Evolutionary conservation across 2,329 filamentous ascomycete species (phyloP), one percentile per base, ranked within the genome.

Genomic region (Domatiomyces catenatus): DNA sequence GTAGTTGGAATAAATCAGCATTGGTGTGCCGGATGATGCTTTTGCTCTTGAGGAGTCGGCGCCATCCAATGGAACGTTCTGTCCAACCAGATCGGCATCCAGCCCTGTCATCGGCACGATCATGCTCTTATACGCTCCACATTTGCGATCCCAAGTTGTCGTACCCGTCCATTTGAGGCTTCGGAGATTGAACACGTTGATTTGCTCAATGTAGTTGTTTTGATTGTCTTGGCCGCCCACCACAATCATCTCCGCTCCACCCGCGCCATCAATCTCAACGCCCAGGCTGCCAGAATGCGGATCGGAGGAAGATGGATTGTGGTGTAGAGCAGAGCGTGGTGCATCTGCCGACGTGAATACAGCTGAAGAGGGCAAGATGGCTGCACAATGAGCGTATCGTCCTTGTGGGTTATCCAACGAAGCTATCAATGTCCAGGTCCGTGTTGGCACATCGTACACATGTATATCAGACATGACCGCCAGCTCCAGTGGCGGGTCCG

Each of bases 201-300:
- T 93, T 67, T 98, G 88, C 67, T 98, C 90, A 58, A 98, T 98
- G 63, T 98, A 98, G 65, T 94, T 89, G 65, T 98, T 98, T n/a
- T 84, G 83, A 49, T 86, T 92, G 63, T 98, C 92, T 66, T 98
- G 92, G 0, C 92, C 92, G 53, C 92, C 92, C 6, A 96, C 89
- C 12, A 98, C 83, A 5, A 98, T 79, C 90, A 98, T 95, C 66
- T 98, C 90, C 1, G 92, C 87, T 28, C 92, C 92, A 15, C 92
- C 92, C 18, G 80, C 80, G 0, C 92, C 90, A 65, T 98, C 89
- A 53, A 96, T 81, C 55, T 84, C 84, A 52, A 94, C 83, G 2
- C 90, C 90, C 51, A 95, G 81, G 2, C 84, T 79, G 15, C 90
- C 90, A 62, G 92, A 85, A 63, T 95, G 92, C 2, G 86, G 83